Conservation (phyloP, 140 eudicot species). For the Cichorium intybus region DNA sequence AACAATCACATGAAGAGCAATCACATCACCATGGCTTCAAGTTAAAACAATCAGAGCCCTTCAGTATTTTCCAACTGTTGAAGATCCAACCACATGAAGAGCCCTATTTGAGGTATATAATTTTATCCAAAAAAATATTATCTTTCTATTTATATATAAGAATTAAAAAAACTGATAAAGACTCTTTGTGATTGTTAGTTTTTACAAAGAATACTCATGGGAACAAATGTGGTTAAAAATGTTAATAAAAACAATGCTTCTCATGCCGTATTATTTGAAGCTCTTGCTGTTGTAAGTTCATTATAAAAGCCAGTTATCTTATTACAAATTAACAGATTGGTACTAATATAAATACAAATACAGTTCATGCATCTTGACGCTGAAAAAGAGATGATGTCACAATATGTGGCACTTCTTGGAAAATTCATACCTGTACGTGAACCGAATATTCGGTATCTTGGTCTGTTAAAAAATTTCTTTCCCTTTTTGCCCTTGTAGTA, state of each 20-base stretch:
- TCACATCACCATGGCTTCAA: conserved; percentile 99
- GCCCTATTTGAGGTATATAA: conserved; percentile 88
- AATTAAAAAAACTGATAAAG: conserved; percentile 12
- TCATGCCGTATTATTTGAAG: too few relatives aligned
- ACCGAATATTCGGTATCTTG: too few relatives aligned
- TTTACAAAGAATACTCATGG: conserved; percentile 90
- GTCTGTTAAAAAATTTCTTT: conserved; percentile 47
- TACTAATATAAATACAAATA: too few relatives aligned
- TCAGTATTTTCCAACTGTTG: too few relatives aligned
- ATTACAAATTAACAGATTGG: too few relatives aligned
- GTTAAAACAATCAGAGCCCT: conserved; percentile 98
- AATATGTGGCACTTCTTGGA: conserved; percentile 96
- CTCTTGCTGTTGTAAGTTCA: conserved; percentile 85
- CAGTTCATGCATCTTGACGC: conserved; percentile 99
- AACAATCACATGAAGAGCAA: too few relatives aligned
- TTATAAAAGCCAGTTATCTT: too few relatives aligned
- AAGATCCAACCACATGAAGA: conserved; percentile 92
- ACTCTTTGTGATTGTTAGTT: conserved; percentile 40
- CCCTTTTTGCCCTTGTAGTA: neutral
- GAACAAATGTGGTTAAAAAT: conserved; percentile 97
- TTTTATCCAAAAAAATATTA: neutral
- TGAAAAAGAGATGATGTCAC: conserved; percentile 98
- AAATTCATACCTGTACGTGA: conserved; percentile 92
- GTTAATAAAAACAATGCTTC: conserved; percentile 97
- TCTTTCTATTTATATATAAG: neutral